phyloP scores from a whole-genome alignment of 1,284 basidiomycete species.

The Wolfiporia cocos region DNA sequence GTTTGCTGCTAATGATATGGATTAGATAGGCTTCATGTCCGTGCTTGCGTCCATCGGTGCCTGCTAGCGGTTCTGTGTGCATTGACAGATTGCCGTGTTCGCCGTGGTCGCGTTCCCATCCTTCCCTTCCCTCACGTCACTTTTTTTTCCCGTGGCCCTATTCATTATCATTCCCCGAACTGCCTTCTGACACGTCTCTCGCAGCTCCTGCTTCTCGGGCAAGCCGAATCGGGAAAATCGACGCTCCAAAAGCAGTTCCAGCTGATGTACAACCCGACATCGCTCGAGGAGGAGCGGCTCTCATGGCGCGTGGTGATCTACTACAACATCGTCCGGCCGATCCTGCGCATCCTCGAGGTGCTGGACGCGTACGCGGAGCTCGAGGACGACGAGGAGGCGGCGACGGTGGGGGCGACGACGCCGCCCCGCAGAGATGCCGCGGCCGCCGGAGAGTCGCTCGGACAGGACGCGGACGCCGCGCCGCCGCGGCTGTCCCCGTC shows the following conservation, averaged over 20 bases:
- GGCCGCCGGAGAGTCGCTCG: neutral
- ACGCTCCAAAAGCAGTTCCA: slow-evolving; percentile 84
- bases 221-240: slow-evolving; percentile 80
- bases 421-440: neutral
- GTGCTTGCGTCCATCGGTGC: too few species aligned
- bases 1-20: too few species aligned
- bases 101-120: too few species aligned
- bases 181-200: too few species aligned
- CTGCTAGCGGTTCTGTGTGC: too few species aligned
- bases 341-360: slow-evolving; percentile 67
- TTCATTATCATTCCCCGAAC: too few species aligned
- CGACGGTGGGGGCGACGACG: neutral
- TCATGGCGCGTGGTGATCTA: slow-evolving; percentile 83
- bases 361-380: slow-evolving; percentile 63
- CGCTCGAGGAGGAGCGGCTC: slow-evolving; percentile 68
- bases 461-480: neutral
- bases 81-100: too few species aligned
- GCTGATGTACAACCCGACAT: slow-evolving; percentile 74
- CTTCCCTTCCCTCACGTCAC: too few species aligned
- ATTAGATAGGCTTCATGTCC: too few species aligned
- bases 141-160: too few species aligned
- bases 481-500: slow-evolving; percentile 21
- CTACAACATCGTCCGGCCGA: slow-evolving; percentile 73
- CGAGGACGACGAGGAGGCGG: slow-evolving; percentile 36
- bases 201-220: slow-evolving; percentile 75